Percentiles rank a stretch among this genome's conserved stretches.
Evolutionary conservation across 257 asterid genomes (phyloP).

Genomic region (Plectranthus barbatus): DNA sequence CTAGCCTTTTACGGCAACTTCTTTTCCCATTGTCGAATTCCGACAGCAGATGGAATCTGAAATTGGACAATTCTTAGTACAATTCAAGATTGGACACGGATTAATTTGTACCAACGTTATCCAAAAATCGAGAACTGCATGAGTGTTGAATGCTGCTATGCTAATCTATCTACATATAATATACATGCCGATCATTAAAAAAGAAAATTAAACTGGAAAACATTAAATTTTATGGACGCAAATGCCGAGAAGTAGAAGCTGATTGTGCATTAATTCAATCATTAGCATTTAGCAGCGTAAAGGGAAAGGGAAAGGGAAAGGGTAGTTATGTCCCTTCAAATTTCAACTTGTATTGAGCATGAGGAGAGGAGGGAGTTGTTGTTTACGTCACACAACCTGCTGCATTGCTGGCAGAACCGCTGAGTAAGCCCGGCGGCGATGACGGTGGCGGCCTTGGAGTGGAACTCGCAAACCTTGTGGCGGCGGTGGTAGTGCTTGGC

Average conservation of each 20-base stretch:
- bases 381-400: too few relatives aligned
- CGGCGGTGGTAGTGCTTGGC: slow-evolving; percentile 99
- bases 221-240: slow-evolving; percentile 39
- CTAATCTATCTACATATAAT: background rate
- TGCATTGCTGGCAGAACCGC: slow-evolving; percentile 98
- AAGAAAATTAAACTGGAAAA: slow-evolving; percentile 9
- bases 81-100: too few relatives aligned
- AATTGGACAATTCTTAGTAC: background rate
- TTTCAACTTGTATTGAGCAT: background rate
- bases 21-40: slow-evolving; percentile 94
- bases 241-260: slow-evolving; percentile 26
- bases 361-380: too few relatives aligned
- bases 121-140: slow-evolving; percentile 1
- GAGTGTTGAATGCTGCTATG: background rate
- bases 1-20: slow-evolving; percentile 92
- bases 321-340: slow-evolving; percentile 20
- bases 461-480: slow-evolving; percentile 97
- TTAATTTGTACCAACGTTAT: background rate
- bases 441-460: slow-evolving; percentile 90
- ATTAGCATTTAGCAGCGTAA: slow-evolving; percentile 13
- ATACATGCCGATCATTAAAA: background rate
- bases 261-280: slow-evolving; percentile 7
- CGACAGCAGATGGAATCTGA: slow-evolving; percentile 78
- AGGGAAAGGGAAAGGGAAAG: too few relatives aligned
- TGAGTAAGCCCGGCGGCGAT: slow-evolving; percentile 89